Evolutionary conservation across 2,329 filamentous ascomycete genomes (phyloP).

Genomic region (Leptodontidium sp.): DNA sequence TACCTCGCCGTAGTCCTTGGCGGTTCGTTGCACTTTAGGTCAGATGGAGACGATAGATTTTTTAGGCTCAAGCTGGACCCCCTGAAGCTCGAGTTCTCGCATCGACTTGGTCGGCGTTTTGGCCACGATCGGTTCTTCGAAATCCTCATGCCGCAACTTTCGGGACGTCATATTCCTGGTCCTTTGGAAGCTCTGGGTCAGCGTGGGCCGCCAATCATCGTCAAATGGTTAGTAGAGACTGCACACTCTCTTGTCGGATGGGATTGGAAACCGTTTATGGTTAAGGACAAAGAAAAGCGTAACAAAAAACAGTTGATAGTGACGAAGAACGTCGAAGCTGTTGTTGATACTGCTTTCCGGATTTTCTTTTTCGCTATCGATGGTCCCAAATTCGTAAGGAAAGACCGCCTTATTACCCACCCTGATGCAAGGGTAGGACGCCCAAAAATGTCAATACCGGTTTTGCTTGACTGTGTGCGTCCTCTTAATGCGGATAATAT

Average conservation of each 20-base stretch:
- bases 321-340: conserved; percentile 36
- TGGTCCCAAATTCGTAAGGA: conserved; percentile 45
- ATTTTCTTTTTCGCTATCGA: conserved; percentile 64
- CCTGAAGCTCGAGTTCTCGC: conserved; percentile 56
- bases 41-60: conserved; percentile 49
- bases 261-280: conserved; percentile 43
- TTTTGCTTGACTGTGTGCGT: conserved; percentile 62
- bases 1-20: conserved; percentile 56
- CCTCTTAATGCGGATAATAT: conserved; percentile 53
- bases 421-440: conserved; percentile 13
- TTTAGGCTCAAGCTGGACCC: conserved; percentile 59
- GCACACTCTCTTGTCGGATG: conserved; percentile 42
- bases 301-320: conserved; percentile 50
- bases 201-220: conserved; percentile 47
- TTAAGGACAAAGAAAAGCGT: conserved; percentile 37
- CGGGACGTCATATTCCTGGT: conserved; percentile 42
- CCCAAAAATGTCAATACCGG: conserved; percentile 47
- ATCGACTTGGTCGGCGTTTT: conserved; percentile 63
- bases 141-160: conserved; percentile 57
- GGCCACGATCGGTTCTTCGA: conserved; percentile 67
- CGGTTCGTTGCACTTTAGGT: conserved; percentile 52
- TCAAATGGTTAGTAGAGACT: conserved; percentile 50
- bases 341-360: conserved; percentile 50
- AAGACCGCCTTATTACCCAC: conserved; percentile 5
- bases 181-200: conserved; percentile 46